Conservation (phyloP, 78 protist species). For the Dictyostelium firmibasis region DNA sequence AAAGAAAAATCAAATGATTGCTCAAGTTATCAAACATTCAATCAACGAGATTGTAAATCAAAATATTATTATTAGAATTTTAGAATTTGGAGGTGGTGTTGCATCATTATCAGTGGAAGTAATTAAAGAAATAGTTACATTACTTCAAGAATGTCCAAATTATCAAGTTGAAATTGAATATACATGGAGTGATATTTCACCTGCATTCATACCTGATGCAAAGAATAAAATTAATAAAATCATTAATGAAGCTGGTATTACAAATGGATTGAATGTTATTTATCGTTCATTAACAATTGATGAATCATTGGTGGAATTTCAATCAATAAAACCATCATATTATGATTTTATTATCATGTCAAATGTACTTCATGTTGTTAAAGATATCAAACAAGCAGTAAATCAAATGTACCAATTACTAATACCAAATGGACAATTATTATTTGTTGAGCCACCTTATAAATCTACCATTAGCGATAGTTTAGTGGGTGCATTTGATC, state of each 20-base stretch:
- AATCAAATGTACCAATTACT: background rate
- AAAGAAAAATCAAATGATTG: background rate
- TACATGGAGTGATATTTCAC: constrained; percentile 15
- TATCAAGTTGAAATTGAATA: constrained; percentile 9
- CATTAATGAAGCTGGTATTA: background rate
- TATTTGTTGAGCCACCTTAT: constrained; percentile 12
- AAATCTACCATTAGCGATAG: background rate
- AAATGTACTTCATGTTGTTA: constrained; percentile 42
- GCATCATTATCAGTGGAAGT: background rate
- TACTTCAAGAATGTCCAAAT: background rate
- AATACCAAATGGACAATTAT: constrained; percentile 16
- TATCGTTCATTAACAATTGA: background rate
- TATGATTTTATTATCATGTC: constrained; percentile 30
- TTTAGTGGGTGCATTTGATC: constrained; percentile 26
- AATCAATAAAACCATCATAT: constrained; percentile 19
- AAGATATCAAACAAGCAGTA: background rate
- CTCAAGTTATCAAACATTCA: background rate
- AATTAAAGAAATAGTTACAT: background rate
- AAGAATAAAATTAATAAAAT: background rate
- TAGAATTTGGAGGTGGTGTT: constrained; percentile 14
- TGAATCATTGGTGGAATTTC: background rate
- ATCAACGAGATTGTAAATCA: background rate
- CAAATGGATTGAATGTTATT: background rate
- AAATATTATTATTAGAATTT: background rate
- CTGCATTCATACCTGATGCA: background rate